phyloP scores from a whole-genome alignment of 192 early-diverging fungal species.

The Paraglomus brasilianum region DNA sequence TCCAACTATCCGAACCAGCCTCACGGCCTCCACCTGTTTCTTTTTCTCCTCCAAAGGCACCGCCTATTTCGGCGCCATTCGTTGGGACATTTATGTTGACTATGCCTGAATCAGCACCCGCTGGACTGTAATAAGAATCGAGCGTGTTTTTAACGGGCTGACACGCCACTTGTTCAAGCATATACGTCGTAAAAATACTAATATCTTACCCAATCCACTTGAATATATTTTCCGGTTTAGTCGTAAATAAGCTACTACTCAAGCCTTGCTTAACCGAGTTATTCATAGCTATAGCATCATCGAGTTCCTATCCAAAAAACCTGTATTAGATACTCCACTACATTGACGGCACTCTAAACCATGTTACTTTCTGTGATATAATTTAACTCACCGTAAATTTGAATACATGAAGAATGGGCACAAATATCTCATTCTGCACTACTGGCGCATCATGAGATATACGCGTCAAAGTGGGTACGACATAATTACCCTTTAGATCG shows the following conservation, averaged over 20 bases:
- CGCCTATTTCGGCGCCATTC: conserved; percentile 96
- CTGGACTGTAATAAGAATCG: conserved; percentile 37
- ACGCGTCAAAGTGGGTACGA: conserved; percentile 88
- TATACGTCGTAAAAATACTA: too few relatives aligned
- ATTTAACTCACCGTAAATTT: conserved; percentile 49
- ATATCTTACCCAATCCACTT: conserved; percentile 74
- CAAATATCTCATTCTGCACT: conserved; percentile 93
- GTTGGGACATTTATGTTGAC: conserved; percentile 97
- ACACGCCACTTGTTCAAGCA: too few relatives aligned
- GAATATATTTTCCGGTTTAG: conserved; percentile 76
- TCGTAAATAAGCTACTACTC: conserved; percentile 82
- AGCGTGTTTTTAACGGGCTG: too few relatives aligned
- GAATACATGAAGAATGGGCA: conserved; percentile 88
- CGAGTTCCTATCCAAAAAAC: conserved; percentile 49
- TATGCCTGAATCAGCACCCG: conserved; percentile 89
- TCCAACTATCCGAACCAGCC: conserved; percentile 90
- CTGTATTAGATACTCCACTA: not conserved
- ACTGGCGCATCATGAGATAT: conserved; percentile 72
- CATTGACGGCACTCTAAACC: too few relatives aligned
- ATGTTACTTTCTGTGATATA: too few relatives aligned
- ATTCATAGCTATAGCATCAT: conserved; percentile 86
- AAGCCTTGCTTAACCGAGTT: conserved; percentile 90
- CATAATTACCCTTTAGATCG: conserved; percentile 81
- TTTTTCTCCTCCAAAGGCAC: conserved; percentile 97
- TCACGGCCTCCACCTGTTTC: conserved; percentile 94